phyloP scores from a whole-genome alignment of 192 early-diverging fungal species.

The Backusella westeae region DNA sequence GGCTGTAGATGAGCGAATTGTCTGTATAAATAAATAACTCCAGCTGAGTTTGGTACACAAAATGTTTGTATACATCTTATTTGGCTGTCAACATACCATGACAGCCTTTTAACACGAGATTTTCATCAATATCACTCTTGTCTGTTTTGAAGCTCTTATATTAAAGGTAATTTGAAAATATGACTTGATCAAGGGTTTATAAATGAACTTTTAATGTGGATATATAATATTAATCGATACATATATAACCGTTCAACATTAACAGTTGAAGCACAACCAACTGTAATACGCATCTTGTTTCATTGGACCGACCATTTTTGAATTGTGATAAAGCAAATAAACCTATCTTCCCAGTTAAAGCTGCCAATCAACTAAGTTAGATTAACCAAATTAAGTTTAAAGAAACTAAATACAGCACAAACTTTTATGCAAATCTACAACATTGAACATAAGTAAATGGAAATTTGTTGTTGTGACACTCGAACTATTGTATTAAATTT shows the following conservation, averaged over 20 bases:
- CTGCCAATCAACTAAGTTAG: not conserved
- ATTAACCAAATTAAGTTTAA: not conserved
- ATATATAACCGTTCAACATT: not conserved
- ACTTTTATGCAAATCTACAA: not conserved
- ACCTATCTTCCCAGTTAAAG: not conserved
- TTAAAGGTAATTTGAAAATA: no score
- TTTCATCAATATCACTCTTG: no score
- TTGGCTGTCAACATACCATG: not conserved
- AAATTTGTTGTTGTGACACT: not conserved
- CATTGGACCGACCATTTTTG: not conserved
- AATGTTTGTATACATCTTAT: not conserved
- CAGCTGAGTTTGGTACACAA: not conserved
- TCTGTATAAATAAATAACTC: not conserved
- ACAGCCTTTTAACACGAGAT: not conserved
- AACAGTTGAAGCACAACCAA: not conserved
- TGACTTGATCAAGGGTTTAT: not conserved
- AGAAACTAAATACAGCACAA: not conserved
- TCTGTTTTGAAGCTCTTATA: no score
- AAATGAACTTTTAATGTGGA: not conserved
- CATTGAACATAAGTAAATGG: not conserved
- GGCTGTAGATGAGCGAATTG: not conserved
- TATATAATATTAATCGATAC: not conserved
- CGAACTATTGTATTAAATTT: not conserved
- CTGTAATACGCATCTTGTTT: not conserved
- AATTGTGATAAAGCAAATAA: not conserved